Base-by-base conservation (phyloP, 805 yeast genomes). In the Kodamaea restingae region DNA sequence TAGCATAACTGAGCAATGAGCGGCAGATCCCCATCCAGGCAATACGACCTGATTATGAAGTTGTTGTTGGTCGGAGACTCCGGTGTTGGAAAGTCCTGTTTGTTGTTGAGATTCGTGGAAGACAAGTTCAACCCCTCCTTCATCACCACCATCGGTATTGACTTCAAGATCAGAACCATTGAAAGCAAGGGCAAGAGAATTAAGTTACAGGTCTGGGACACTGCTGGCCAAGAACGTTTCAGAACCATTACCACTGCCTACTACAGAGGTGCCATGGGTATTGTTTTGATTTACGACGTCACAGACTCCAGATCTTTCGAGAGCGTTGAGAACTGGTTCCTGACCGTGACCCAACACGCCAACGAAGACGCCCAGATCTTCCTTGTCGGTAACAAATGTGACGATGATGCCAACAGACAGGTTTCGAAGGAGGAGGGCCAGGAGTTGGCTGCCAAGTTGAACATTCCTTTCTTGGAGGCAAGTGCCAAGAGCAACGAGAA, bases 111-210 rank as follows among this genome's bases (percentile, higher is more conserved):
- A 58, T 91, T 91, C 66, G 95, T 91, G 44, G 96, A 88, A 54
- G 97, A 91, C 65, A 90, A 88, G 65, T 93, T 93, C 71, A 90
- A 91, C 54, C 97, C 98, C 4, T 80, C 93, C 15, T 93, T 91
- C 65, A 93, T 93, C 67, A 88, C 98, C 43, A 93, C 98, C 35
- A 93, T 93, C 55, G 98, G 98, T 40, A 93, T 93, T 55, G 98
- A 93, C 64, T 93, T 93, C 76, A 93, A 93, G 71, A 91, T 93
- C 61, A 84, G 96, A 67, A 90, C 96, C 20, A 86, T 90, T 51
- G 97, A 91, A 53, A 76, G 90, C 49, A 91, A 91, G 47, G 96
- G 96, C 39, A 85, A 86, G 65, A 84, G 84, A 49, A 85, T 93
- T 65, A 93, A 93, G 68, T 76, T 91, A 59, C 98, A 93, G 64